These are phyloP conservation scores for Quercus cerris DNA, from an alignment of 306 rosid species.

Conservation along the genomic window DNA sequence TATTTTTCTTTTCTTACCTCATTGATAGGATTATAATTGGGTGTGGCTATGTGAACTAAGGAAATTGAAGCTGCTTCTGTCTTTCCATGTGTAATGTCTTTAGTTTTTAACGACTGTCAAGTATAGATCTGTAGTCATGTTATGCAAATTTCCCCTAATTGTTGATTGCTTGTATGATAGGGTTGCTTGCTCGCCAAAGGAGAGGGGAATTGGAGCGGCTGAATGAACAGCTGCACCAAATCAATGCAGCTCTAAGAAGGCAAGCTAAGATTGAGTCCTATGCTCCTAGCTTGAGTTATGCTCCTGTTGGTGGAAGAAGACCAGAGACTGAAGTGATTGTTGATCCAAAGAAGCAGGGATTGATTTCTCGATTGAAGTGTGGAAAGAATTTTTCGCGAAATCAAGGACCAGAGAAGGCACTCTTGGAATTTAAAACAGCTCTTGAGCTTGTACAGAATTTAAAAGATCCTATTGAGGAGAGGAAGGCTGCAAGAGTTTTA, in stretches of 20 bases:
- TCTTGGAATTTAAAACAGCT: slow-evolving; percentile 62
- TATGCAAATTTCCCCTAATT: slow-evolving; percentile 11
- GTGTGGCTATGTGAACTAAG: background rate
- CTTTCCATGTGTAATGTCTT: background rate
- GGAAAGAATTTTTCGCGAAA: slow-evolving; percentile 85
- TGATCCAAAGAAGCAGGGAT: slow-evolving; percentile 76
- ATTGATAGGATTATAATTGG: background rate
- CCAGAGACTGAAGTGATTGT: slow-evolving; percentile 66
- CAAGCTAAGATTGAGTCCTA: slow-evolving; percentile 97
- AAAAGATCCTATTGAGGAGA: slow-evolving; percentile 80
- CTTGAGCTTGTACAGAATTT: slow-evolving; percentile 73
- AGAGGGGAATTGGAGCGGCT: slow-evolving; percentile 65
- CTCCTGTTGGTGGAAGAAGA: slow-evolving; percentile 70
- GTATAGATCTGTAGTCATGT: background rate
- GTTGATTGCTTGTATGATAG: slow-evolving; percentile 29
- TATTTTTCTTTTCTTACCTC: background rate
- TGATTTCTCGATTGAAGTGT: slow-evolving; percentile 70
- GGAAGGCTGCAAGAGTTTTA: slow-evolving; percentile 94
- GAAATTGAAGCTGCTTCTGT: background rate
- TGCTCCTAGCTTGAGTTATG: slow-evolving; percentile 92
- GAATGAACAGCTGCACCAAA: slow-evolving; percentile 88
- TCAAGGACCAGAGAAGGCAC: slow-evolving; percentile 74
- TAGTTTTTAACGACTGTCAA: background rate
- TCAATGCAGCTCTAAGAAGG: slow-evolving; percentile 78
- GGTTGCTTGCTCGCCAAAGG: slow-evolving; percentile 92